Evolutionary conservation across 192 early-diverging fungal genomes (phyloP), one percentile per base, ranked within the genome.

Genomic region (Ambispora gerdemannii): DNA sequence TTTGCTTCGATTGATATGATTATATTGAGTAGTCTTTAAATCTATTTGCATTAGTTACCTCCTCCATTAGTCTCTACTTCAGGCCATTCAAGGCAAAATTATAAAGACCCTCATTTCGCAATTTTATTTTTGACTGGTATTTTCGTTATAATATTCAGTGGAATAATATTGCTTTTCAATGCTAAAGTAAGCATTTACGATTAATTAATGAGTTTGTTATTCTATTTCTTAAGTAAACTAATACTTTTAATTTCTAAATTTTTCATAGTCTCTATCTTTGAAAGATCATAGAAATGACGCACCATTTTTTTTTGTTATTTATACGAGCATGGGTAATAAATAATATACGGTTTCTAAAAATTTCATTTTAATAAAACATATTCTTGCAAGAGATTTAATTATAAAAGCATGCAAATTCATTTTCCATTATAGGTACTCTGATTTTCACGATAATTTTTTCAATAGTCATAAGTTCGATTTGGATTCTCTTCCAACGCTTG

Each of bases 81-180:
- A 11, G 27, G 36, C 8, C 31, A 17, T 49, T n/a, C 15, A 30
- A 50, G 81, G 24, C 71, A 75, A 30, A 82, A 82, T 35, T 78
- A 75, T 34, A 83, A 81, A 67, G 84, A 86, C 53, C 78, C 82
- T 1, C 56, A 78, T 11, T 86, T 86, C 71, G 78, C 76, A 0
- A 51, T 75, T 2, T 53, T 83, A 8, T 86, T 81, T 66, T 30
- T 76, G 17, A 15, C 78, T 4, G 66, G 74, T 24, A 11, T 83
- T 4, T 56, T 64, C 10, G 50, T 71, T 3, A 82, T 79, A 35
- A 15, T 78, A 24, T 60, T 80, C 35, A 76, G 78, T 32, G 84
- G 82, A 3, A 58, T 82, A 20, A 60, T 83, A 4, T 52, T 82
- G 25, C 58, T 86, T 22, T 82, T 83, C 55, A 82, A 80, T 13